Base-by-base conservation (phyloP, 2,329 filamentous ascomycete genomes). In the Chaetomium olivaceum region DNA sequence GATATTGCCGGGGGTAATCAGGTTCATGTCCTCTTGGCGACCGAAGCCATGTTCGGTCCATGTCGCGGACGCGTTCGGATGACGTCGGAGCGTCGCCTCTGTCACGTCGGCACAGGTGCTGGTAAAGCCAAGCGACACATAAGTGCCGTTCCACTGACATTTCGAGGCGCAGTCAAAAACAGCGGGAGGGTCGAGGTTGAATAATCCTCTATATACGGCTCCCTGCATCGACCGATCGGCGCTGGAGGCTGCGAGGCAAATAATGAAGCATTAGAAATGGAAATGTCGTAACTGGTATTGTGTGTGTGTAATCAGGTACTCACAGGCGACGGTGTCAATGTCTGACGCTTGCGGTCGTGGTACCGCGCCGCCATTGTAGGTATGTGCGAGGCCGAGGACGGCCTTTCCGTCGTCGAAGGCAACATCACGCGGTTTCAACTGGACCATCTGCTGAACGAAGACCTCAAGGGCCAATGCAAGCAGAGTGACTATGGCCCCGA, bases 381-480 rank as follows among this genome's bases (percentile, higher is more conserved):
- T 43, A 29, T 67, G 60, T 1, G 59, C 57, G 16, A 69, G 50
- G 11, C 63, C 65, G 31, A 71, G 69, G 7, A 27, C 12, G 12
- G 68, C 65, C 2, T 23, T 60, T 7, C 55, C 63, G 23, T 70
- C 60, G 29, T 62, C 52, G 16, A 43, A 27, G 16, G 55, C 27
- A 19, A 67, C 64, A 11, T 58, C 55, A 2, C 58, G 33, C 23
- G 61, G 23, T 0, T 50, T 29, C 12, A 69, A 60, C 21, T 23
- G 23, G 60, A 71, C 50, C 25, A 66, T 61, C 58, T 70, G 68
- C 62, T 71, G 69, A n/a, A 64, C 52, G 39, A 70, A 69, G 23
- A 64, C n/a, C 5, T 68, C 70, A 46, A 70, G 23, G 1, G 39
- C 68, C 16, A 69, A 6, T 1, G 66, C 62, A 2, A 71, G 58